These are phyloP conservation scores for Hemileia vastatrix DNA, from an alignment of 1,284 basidiomycete genomes.

Conservation along the genomic window DNA sequence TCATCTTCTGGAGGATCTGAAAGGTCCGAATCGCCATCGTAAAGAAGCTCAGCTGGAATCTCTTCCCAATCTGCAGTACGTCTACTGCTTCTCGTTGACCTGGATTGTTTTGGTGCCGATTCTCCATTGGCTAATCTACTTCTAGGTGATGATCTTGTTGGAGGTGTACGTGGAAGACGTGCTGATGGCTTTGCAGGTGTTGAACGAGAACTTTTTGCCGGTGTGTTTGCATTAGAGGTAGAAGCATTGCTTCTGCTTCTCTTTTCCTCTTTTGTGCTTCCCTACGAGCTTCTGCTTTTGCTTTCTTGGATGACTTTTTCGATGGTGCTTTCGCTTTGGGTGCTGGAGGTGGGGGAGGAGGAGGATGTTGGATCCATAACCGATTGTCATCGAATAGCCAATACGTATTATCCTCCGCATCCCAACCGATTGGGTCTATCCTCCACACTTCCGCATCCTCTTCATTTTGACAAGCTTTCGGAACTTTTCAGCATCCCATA, in stretches of 20 bases:
- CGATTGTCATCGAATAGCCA: constrained; percentile 82
- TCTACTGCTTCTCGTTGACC: not conserved
- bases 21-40: constrained; percentile 32
- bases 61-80: constrained; percentile 61
- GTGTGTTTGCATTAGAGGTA: constrained; percentile 5
- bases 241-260: constrained; percentile 21
- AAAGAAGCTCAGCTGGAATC: constrained; percentile 64
- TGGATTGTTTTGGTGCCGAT: constrained; percentile 9
- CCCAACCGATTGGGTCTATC: constrained; percentile 76
- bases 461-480: not conserved
- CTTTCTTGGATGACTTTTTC: constrained; percentile 29
- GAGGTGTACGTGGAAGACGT: too few species aligned
- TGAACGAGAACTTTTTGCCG: constrained; percentile 5
- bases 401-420: constrained; percentile 70
- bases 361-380: constrained; percentile 68
- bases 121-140: constrained; percentile 45
- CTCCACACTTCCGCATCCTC: constrained; percentile 38
- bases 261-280: constrained; percentile 26
- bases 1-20: constrained; percentile 27
- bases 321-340: constrained; percentile 39
- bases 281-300: constrained; percentile 33
- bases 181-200: constrained; percentile 28
- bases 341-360: constrained; percentile 36
- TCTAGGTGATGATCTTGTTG: constrained; percentile 23
- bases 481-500: constrained; percentile 13